Evolutionary conservation across 2,329 filamentous ascomycete genomes (phyloP), one percentile per base, ranked within the genome.

Genomic region (Ophiocordyceps camponoti-leonardi): DNA sequence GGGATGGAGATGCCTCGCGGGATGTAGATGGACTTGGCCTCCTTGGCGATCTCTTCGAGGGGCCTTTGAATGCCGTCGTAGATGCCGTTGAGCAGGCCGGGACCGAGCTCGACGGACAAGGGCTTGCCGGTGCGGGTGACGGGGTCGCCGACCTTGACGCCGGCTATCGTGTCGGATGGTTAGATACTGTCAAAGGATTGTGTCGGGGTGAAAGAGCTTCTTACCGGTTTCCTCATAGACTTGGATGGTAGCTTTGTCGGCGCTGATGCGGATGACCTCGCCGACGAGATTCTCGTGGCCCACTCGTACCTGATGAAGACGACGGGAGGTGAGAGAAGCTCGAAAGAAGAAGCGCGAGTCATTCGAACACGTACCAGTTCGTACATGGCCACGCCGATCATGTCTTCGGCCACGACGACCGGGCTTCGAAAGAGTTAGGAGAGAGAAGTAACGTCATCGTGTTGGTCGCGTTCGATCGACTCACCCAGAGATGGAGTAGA

Each of bases 331-430:
- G 23, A 42, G 37, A 20, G 40, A 26, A n/a, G 16, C n/a, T 11
- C 37, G 37, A n/a, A n/a, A n/a, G n/a, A n/a, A n/a, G n/a, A 40
- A 16, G 19, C 19, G 22, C 6, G 19, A 6, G 6, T 39, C n/a
- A 22, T 19, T 23, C 43, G 11, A 23, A 2, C 19, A 64, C 79
- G 56, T 73, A 87, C 87, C 71, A 98, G 75, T 71, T 98, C 92
- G 79, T 96, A 95, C 92, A 98, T 98, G 66, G 92, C 88, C 75
- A 92, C 92, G 65, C 92, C 92, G 61, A 90, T 86, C 88, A 98
- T 94, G 67, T 95, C 81, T 72, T 96, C 90, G 62, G 90, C 92
- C 56, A 98, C 77, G 58, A 98, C 82, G 72, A 98, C 92, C 61
- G 92, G 92, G 54, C 85, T 81, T 23, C 11, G 6, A 5, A 22